Evolutionary conservation across 2,329 filamentous ascomycete genomes (phyloP), one percentile per base, ranked within the genome.

Genomic region (Gyromitra esculenta): DNA sequence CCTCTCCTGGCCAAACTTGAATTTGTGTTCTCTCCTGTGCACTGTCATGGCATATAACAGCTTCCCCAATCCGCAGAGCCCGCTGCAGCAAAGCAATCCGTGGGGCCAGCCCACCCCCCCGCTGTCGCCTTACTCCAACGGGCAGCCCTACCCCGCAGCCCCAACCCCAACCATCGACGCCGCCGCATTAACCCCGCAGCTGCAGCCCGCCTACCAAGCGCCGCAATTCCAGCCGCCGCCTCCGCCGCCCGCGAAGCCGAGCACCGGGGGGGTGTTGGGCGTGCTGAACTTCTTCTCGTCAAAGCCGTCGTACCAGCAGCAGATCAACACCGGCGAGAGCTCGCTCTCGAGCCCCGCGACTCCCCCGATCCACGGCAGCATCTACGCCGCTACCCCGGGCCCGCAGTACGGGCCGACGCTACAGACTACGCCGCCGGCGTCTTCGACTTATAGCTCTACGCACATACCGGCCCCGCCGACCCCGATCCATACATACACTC

Each of bases 211-310:
- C 2, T 77, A 77, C 15, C 70, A 75, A 13, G 45, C 70, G 8
- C 74, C 74, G 18, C 74, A 76, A 13, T 76, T 76, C 18, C 37
- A 70, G 1, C 74, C 74, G 2, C 74, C 63, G 1, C 71, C 71
- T 2, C 57, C 64, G 1, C 50, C 60, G 1, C 60, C 62, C 7
- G n/a, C 57, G 2, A 74, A 75, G 8, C 59, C 52, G 4, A 35
- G 15, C 18, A 35, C 41, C 11, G 54, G 70, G 0, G 56, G 45
- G 1, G 62, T 78, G 21, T 13, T 78, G 13, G 73, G 70, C 31
- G 43, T 64, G 7, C 52, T 78, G 2, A 77, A 75, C 15, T 75
- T 78, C 41, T 77, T 78, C 11, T 77, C 73, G 3, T n/a, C 45
- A 1, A 73, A 73, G 63, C 73, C 76, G 8, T 66, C 68, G 6